These are phyloP conservation scores for Dendrostoma leiphaemia DNA, from an alignment of 2,329 filamentous ascomycete species.

Conservation along the genomic window DNA sequence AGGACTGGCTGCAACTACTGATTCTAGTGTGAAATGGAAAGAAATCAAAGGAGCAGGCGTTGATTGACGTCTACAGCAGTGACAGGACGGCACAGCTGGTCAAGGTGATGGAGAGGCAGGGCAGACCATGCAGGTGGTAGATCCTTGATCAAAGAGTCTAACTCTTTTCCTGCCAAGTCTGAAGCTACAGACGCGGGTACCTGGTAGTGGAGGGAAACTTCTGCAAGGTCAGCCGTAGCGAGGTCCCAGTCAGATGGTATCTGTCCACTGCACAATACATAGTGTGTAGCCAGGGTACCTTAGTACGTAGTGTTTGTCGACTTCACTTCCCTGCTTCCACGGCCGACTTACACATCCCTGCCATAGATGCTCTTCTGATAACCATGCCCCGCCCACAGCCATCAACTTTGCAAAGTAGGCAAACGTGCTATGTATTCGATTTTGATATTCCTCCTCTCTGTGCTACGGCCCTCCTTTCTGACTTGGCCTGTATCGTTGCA, in stretches of 20 bases:
- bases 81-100: slow-evolving; percentile 4
- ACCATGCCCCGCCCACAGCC: too few species aligned
- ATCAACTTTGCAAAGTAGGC: too few species aligned
- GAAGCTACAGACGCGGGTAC: slow-evolving; percentile 12
- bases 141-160: too few species aligned
- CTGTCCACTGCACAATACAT: too few species aligned
- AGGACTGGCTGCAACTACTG: slow-evolving; percentile 7
- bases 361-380: too few species aligned
- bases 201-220: background rate
- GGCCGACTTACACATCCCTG: slow-evolving; percentile 11
- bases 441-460: background rate
- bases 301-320: too few species aligned
- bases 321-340: background rate
- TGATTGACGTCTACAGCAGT: background rate
- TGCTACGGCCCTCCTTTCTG: too few species aligned
- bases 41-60: too few species aligned
- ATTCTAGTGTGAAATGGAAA: background rate
- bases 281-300: too few species aligned
- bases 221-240: slow-evolving; percentile 1
- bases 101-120: slow-evolving; percentile 3
- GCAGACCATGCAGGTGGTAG: background rate
- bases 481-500: too few species aligned
- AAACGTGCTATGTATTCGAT: too few species aligned
- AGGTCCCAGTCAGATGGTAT: slow-evolving; percentile 6
- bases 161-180: background rate